Conservation (phyloP, 1,284 basidiomycete genomes). For the Rhodotorula sp. region DNA sequence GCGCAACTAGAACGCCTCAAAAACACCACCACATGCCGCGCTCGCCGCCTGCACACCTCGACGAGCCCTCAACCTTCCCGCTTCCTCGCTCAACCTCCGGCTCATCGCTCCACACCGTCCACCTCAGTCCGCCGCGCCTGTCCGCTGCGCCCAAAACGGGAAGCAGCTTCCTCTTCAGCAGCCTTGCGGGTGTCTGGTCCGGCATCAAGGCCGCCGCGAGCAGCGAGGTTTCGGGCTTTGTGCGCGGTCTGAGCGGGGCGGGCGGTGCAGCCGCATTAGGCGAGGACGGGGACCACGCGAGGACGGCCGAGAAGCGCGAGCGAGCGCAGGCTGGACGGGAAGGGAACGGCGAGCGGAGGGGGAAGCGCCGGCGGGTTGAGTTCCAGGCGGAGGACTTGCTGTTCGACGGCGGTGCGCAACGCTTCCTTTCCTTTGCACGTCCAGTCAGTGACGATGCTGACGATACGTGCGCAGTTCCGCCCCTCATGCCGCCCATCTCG, state of each 20-base stretch:
- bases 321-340: neutral
- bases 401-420: conserved; percentile 14
- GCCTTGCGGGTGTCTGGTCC: conserved; percentile 5
- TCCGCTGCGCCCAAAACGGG: no score
- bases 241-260: neutral
- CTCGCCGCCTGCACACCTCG: neutral
- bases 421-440: neutral
- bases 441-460: neutral
- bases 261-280: neutral
- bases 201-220: conserved; percentile 1
- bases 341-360: neutral
- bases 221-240: conserved; percentile 4
- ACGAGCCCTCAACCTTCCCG: neutral
- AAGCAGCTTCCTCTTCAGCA: conserved; percentile 1
- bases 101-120: neutral
- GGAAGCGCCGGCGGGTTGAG: conserved; percentile 1
- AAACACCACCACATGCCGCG: neutral
- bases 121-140: neutral
- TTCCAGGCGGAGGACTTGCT: neutral
- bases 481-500: conserved; percentile 20
- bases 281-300: no score
- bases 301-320: neutral
- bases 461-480: neutral
- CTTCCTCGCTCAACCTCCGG: conserved; percentile 1
- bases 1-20: no score